Evolutionary conservation across 2,329 filamentous ascomycete genomes (phyloP).

Genomic region (Ophiostoma ips): DNA sequence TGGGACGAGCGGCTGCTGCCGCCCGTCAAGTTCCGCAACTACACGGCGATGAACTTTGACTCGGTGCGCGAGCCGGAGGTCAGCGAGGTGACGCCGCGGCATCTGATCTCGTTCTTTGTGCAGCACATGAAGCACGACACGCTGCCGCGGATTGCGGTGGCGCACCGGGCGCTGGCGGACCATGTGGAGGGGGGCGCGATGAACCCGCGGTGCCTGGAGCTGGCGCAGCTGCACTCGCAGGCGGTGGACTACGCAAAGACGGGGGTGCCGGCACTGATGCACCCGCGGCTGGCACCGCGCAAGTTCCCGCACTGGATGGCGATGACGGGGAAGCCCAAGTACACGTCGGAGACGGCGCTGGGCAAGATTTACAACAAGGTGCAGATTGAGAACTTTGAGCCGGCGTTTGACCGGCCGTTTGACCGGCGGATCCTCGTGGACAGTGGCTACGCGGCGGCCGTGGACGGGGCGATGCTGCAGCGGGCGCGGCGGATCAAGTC

Average conservation of each 20-base stretch:
- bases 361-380: slow-evolving; percentile 75
- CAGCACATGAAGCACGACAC: slow-evolving; percentile 85
- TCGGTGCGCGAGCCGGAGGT: slow-evolving; percentile 41
- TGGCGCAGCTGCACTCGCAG: slow-evolving; percentile 72
- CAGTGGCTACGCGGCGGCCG: slow-evolving; percentile 38
- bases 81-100: slow-evolving; percentile 51
- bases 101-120: slow-evolving; percentile 77
- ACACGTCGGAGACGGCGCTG: slow-evolving; percentile 57
- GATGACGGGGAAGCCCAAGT: slow-evolving; percentile 42
- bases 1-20: slow-evolving; percentile 74
- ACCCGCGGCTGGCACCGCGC: slow-evolving; percentile 41
- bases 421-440: slow-evolving; percentile 58
- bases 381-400: slow-evolving; percentile 50
- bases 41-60: slow-evolving; percentile 63
- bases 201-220: slow-evolving; percentile 51
- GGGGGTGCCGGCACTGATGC: slow-evolving; percentile 60
- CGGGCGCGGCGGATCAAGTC: slow-evolving; percentile 54
- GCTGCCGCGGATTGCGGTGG: slow-evolving; percentile 63
- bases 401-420: slow-evolving; percentile 59
- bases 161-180: slow-evolving; percentile 72
- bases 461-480: slow-evolving; percentile 36
- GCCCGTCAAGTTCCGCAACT: slow-evolving; percentile 39
- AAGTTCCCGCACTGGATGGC: slow-evolving; percentile 84
- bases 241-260: slow-evolving; percentile 94
- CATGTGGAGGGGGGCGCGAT: slow-evolving; percentile 46